These are phyloP conservation scores for Neopestalotiopsis sp. DNA, from an alignment of 2,329 filamentous ascomycete genomes.

Conservation along the genomic window DNA sequence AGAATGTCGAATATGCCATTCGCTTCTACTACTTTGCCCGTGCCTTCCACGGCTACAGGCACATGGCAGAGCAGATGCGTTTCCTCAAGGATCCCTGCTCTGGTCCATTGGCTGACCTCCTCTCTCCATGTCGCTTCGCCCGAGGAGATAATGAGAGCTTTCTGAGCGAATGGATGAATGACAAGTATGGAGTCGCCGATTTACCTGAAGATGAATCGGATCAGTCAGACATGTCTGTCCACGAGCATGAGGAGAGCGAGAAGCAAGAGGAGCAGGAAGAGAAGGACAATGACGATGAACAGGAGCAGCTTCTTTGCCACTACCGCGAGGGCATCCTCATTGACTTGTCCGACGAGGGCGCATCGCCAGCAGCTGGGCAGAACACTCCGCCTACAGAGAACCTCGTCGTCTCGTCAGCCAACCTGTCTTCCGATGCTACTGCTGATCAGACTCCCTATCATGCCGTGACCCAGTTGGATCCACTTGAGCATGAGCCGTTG, in stretches of 20 bases:
- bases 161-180: neutral
- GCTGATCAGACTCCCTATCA: no score
- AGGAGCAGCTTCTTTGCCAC: no score
- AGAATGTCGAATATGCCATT: conserved; percentile 19
- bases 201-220: neutral
- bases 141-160: neutral
- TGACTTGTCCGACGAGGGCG: no score
- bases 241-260: neutral
- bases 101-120: neutral
- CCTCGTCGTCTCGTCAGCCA: no score
- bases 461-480: no score
- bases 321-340: no score
- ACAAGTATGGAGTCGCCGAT: neutral
- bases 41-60: neutral
- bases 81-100: conserved; percentile 19
- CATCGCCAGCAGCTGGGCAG: no score
- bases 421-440: no score
- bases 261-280: neutral
- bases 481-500: no score
- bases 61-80: neutral
- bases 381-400: no score
- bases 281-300: no score
- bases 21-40: conserved; percentile 10
- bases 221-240: neutral
- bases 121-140: neutral